Evolutionary conservation across 345 rosid genomes (phyloP), one percentile per base, ranked within the genome.

Genomic region (Luvunga scandens): DNA sequence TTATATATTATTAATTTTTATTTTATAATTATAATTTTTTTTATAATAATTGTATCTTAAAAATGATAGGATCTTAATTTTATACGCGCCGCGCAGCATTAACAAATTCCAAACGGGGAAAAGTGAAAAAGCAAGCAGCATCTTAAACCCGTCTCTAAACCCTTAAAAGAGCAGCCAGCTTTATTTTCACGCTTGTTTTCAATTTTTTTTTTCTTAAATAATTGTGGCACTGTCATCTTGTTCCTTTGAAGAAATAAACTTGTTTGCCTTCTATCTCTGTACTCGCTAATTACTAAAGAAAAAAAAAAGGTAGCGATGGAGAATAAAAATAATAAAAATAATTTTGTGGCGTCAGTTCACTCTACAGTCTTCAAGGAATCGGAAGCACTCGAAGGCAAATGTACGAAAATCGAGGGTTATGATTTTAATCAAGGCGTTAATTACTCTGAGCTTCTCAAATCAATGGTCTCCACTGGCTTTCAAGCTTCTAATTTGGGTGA

Each of bases 401-500:
- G 86, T 79, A 63, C 75, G 5, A 86, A 89, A 77, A 90, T 92
- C 39, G 86, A 94, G 77, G 98, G 98, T 28, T 94, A 92, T 77
- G 95, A 92, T 82, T 96, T 96, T 87, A 91, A 93, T 56, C 72
- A 86, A 27, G 97, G 98, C 34, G 85, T 93, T 0, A 79, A 90
- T 69, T 89, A 90, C 76, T 77, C 86, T 7, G 77, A 79, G 83
- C 91, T 96, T 78, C 87, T 96, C 66, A 83, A 84, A 60, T 94
- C 97, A 75, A 83, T 96, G 95, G 72, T 86, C 78, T 88, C 97
- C 65, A 92, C 97, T 60, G 99, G 98, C 9, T 96, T 94, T 80
- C 99, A 96, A 84, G 98, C 98, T 69, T 90, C 99, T n/a, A 94
- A 96, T 78, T 90, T 96, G 63, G 97, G 98, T 1, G 97, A 94